Base-by-base conservation (phyloP, 768 basidiomycete species). In the Lactarius vividus region DNA sequence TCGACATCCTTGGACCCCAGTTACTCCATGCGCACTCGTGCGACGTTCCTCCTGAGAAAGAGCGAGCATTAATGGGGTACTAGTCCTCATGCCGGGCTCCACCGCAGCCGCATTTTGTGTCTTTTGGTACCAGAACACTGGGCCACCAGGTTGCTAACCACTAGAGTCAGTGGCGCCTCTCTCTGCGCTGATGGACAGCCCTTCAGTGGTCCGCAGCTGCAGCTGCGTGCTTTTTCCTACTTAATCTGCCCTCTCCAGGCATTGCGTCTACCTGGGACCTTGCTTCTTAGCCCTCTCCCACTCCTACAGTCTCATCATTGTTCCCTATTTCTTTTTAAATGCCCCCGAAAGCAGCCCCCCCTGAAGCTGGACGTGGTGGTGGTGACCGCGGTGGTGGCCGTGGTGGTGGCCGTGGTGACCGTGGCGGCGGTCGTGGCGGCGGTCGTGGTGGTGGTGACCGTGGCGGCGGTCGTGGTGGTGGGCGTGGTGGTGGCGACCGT, bases 311-410 rank as follows among this genome's bases (percentile, higher is more conserved):
- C 4, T 9, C n/a, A 13, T 23, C 49, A 15, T 4, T n/a, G 1
- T 28, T 52, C 26, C 11, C 0, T 23, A 13, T 13, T 26, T 49
- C 8, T 20, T 10, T n/a, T 31, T 3, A 13, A 46, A 65, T 65
- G 59, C 35, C 15, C 1, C 59, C 44, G 2, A 49, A 40, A 60
- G 53, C 4, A 3, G 18, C 31, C 6, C 23, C 31, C 23, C 4
- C 63, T 1, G 59, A 61, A 7, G 42, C 7, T 37, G 59, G 29
- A 35, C 53, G 31, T 28, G 64, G 64, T 42, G 11, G 57, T 52
- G 72, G 70, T 31, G 70, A 72, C 16, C 68, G 72, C n/a, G n/a
- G 72, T 74, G 49, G 37, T 13, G 29, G 53, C 11, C 28, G 29
- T 8, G 29, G 37, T 13, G 31, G 52, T 8, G 39, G 58, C 6